phyloP scores from a whole-genome alignment of 2,329 filamentous ascomycete genomes.

The Aspergillus neotritici region DNA sequence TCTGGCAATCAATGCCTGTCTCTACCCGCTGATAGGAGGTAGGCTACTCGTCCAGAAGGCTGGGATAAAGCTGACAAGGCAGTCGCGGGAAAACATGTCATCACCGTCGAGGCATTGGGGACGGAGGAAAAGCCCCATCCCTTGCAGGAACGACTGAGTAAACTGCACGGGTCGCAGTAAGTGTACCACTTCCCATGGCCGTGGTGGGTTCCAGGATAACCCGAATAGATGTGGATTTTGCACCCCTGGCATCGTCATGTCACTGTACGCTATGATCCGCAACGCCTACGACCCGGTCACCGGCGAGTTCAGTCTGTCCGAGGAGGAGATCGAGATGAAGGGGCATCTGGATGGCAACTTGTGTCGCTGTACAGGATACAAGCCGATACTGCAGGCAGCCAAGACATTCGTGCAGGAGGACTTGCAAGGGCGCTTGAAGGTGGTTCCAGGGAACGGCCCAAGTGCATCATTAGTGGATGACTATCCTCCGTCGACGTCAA shows the following conservation, averaged over 20 bases:
- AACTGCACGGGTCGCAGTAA: constrained; percentile 70
- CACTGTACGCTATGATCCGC: constrained; percentile 31
- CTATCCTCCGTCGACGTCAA: not conserved
- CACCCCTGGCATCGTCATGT: constrained; percentile 83
- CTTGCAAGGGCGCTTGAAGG: constrained; percentile 37
- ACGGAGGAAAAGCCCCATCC: constrained; percentile 74
- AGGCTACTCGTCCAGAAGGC: not conserved
- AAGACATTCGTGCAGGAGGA: constrained; percentile 62
- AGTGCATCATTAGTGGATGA: no score
- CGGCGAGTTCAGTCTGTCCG: constrained; percentile 65
- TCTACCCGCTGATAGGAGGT: constrained; percentile 73
- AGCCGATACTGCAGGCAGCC: constrained; percentile 79
- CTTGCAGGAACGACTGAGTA: constrained; percentile 78
- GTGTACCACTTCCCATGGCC: not conserved
- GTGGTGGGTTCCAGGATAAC: not conserved
- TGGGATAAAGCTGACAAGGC: not conserved
- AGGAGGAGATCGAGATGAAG: constrained; percentile 64
- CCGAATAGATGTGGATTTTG: constrained; percentile 63
- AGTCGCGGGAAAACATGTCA: constrained; percentile 86
- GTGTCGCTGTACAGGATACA: constrained; percentile 81
- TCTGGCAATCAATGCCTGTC: constrained; percentile 80
- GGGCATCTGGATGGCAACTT: constrained; percentile 80
- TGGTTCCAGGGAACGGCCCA: not conserved
- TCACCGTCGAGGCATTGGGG: constrained; percentile 86
- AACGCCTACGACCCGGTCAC: constrained; percentile 66